Percentiles rank a stretch among this genome's conserved stretches.
phyloP scores from a whole-genome alignment of 176 grass and related monocot genomes.

The Pontederia paniculata region DNA sequence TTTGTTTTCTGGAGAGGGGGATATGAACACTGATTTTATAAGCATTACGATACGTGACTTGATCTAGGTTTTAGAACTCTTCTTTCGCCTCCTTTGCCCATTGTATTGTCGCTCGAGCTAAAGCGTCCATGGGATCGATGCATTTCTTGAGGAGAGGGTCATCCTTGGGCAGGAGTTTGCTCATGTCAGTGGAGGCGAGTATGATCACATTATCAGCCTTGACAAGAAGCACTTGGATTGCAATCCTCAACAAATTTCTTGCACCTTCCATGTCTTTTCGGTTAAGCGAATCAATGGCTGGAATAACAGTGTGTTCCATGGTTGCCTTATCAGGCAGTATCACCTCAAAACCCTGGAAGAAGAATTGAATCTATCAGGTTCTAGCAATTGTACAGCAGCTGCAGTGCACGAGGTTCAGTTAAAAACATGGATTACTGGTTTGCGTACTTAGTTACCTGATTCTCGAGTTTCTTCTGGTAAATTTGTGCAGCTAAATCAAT shows the following conservation, averaged over 20 bases:
- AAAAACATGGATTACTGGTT: background rate
- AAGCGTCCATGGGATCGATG: conserved; percentile 58
- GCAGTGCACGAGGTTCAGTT: background rate
- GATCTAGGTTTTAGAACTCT: no score
- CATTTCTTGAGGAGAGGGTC: conserved; percentile 56
- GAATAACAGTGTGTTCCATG: conserved; percentile 51
- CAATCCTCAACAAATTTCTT: conserved; percentile 54
- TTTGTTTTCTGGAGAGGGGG: no score
- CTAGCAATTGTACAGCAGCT: background rate
- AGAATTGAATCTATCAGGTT: background rate
- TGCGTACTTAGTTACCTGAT: conserved; percentile 27
- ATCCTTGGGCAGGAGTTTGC: conserved; percentile 51
- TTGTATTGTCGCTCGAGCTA: conserved; percentile 34
- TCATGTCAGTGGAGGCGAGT: conserved; percentile 57
- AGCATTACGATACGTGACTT: no score
- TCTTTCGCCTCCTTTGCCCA: background rate
- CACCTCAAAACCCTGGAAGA: conserved; percentile 58
- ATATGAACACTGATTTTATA: no score
- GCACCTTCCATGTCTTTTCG: conserved; percentile 66
- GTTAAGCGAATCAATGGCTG: conserved; percentile 37
- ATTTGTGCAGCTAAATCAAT: conserved; percentile 6
- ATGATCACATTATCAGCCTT: conserved; percentile 52
- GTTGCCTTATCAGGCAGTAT: conserved; percentile 52
- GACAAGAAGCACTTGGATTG: conserved; percentile 67
- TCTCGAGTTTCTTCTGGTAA: conserved; percentile 50